Evolutionary conservation across 2,329 filamentous ascomycete genomes (phyloP).

Genomic region (Claviceps sp.): DNA sequence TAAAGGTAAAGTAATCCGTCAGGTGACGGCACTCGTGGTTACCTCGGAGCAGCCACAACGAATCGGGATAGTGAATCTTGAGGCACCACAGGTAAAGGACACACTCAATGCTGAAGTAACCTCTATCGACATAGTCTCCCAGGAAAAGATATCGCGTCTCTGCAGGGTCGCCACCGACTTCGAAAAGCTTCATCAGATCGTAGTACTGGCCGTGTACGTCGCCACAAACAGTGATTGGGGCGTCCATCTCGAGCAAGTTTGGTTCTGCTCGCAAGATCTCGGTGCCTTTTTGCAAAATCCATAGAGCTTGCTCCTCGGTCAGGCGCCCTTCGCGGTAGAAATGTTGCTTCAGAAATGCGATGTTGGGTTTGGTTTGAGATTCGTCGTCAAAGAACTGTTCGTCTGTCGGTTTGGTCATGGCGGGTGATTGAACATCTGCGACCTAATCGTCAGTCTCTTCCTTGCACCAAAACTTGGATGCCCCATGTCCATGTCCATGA

Average conservation of each 20-base stretch:
- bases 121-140: slow-evolving; percentile 94
- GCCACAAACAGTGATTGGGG: slow-evolving; percentile 94
- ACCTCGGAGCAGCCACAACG: slow-evolving; percentile 88
- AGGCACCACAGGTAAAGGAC: slow-evolving; percentile 95
- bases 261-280: slow-evolving; percentile 82
- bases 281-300: slow-evolving; percentile 80
- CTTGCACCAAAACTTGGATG: neutral
- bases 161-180: slow-evolving; percentile 90
- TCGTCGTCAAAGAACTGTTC: slow-evolving; percentile 88
- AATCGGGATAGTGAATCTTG: slow-evolving; percentile 98
- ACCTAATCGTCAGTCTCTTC: slow-evolving; percentile 6
- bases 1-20: slow-evolving; percentile 99
- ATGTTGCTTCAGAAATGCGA: slow-evolving; percentile 92
- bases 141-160: slow-evolving; percentile 96
- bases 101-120: slow-evolving; percentile 98
- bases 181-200: slow-evolving; percentile 98
- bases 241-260: slow-evolving; percentile 97
- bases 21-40: slow-evolving; percentile 98
- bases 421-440: slow-evolving; percentile 91
- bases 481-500: neutral
- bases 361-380: slow-evolving; percentile 76
- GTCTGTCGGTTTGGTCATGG: slow-evolving; percentile 81
- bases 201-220: slow-evolving; percentile 99
- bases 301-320: slow-evolving; percentile 93
- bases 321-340: slow-evolving; percentile 95